phyloP scores from a whole-genome alignment of 169 alveolate genomes.

The Eimeria falciformis region DNA sequence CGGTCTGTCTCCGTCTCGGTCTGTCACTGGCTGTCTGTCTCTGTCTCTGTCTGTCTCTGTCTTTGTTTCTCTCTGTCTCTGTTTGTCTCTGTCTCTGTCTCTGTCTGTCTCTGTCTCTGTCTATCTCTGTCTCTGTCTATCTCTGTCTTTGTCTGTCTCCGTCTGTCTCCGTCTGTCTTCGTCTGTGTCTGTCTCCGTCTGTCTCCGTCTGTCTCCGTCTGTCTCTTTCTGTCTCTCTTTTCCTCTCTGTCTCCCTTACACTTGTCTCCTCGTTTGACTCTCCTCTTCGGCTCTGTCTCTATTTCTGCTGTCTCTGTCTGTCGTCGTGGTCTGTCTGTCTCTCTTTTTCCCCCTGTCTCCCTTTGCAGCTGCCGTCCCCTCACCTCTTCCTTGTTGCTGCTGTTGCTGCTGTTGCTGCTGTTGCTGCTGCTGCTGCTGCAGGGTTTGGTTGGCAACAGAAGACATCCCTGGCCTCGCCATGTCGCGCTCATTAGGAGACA shows the following conservation, averaged over 20 bases:
- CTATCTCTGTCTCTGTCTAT: background rate
- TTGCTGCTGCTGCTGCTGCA: constrained; percentile 86
- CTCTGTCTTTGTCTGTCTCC: background rate
- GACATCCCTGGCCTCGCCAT: constrained; percentile 93
- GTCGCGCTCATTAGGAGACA: constrained; percentile 95
- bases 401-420: background rate
- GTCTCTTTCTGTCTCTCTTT: background rate
- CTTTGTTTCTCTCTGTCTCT: background rate
- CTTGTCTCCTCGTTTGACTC: background rate
- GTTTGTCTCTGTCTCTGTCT: background rate
- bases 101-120: background rate
- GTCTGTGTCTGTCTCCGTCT: background rate
- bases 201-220: background rate
- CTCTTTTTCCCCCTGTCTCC: background rate
- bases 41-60: background rate
- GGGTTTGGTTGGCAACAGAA: constrained; percentile 88
- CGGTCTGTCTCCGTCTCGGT: background rate
- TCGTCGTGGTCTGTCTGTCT: background rate
- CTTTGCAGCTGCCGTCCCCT: constrained; percentile 9
- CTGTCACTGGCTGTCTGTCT: background rate
- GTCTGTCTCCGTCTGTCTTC: background rate
- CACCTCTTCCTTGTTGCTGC: background rate
- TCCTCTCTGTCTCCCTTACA: background rate
- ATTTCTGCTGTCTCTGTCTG: background rate
- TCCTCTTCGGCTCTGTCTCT: background rate